Base-by-base conservation (phyloP, 371 early-diverging fungal species). In the Mycotypha africana region DNA sequence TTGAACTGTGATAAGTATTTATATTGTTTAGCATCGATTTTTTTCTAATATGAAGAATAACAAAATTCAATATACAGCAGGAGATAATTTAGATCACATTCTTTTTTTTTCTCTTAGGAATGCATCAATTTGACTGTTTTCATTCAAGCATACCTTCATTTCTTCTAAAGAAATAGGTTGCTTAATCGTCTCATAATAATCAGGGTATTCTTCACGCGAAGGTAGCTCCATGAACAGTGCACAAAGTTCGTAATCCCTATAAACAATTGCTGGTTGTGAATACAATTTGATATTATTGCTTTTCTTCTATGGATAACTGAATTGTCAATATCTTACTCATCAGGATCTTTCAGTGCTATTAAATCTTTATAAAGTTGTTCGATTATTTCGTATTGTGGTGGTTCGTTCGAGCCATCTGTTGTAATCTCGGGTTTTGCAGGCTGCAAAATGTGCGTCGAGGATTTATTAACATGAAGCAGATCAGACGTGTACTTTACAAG, bases 141-240 rank as follows among this genome's bases (percentile, higher is more conserved):
- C 21, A 2, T 12, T 16, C 1, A 12, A 8, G 1, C 25, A 33
- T 53, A 73, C 73, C 63, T 78, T 69, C n/a, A 89, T 86, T 24
- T 70, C 67, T 24, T 79, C 70, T 5, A 93, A 51, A 6, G 92
- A 82, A 58, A 94, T 92, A 8, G 95, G 96, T 2, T 80, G 63
- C 40, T 84, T 81, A 49, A 93, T 93, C 38, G 91, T 65, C 28
- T 85, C 74, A 64, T 92, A 95, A 60, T 95, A 96, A 46, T 93
- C 93, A 2, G 95, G 93, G 51, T 93, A 93, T 20, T 82, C 77
- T 2, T 74, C 70, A 51, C 70, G 70, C 9, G 85, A 84, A 4
- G 95, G 94, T 10, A 89, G 73, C 33, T 86, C 81, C 44, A 78
- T 41, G 58, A 93, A 95, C 31, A 84, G 59, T 12, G 83, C 83